These are phyloP conservation scores for Lotus japonicus DNA, from an alignment of 306 rosid genomes.

Conservation along the genomic window DNA sequence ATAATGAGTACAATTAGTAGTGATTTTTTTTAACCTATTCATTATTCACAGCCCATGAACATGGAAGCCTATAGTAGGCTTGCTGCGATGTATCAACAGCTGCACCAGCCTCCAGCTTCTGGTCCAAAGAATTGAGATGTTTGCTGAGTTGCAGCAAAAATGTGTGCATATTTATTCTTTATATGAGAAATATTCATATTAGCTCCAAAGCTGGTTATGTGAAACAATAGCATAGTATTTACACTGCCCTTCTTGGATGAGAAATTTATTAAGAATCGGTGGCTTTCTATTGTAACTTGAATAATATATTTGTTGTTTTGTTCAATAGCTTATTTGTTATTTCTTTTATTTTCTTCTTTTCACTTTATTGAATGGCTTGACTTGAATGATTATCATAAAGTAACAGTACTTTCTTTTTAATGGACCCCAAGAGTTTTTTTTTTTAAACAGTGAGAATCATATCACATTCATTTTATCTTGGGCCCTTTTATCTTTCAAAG, in stretches of 20 bases:
- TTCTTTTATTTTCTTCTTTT: no score
- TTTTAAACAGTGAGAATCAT: no score
- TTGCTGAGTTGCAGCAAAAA: constrained; percentile 10
- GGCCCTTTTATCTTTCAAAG: no score
- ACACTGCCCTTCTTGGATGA: not conserved
- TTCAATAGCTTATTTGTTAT: not conserved
- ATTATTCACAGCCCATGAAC: constrained; percentile 58
- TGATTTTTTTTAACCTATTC: not conserved
- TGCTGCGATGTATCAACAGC: constrained; percentile 73
- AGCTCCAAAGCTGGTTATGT: constrained; percentile 6
- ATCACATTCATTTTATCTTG: no score
- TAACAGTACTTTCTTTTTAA: no score
- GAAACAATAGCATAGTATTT: not conserved
- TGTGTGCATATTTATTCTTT: constrained; percentile 6
- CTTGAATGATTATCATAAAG: no score
- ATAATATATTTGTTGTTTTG: not conserved
- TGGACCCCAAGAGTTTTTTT: no score
- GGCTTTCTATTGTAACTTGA: not conserved
- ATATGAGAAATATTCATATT: constrained; percentile 17
- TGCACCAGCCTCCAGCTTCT: constrained; percentile 55
- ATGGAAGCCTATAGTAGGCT: constrained; percentile 72
- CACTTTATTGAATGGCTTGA: not conserved
- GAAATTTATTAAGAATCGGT: not conserved
- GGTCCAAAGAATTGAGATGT: constrained; percentile 51
- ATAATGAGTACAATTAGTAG: not conserved